These are phyloP conservation scores for Tuber brumale DNA, from an alignment of 495 filamentous ascomycete species.

Conservation along the genomic window DNA sequence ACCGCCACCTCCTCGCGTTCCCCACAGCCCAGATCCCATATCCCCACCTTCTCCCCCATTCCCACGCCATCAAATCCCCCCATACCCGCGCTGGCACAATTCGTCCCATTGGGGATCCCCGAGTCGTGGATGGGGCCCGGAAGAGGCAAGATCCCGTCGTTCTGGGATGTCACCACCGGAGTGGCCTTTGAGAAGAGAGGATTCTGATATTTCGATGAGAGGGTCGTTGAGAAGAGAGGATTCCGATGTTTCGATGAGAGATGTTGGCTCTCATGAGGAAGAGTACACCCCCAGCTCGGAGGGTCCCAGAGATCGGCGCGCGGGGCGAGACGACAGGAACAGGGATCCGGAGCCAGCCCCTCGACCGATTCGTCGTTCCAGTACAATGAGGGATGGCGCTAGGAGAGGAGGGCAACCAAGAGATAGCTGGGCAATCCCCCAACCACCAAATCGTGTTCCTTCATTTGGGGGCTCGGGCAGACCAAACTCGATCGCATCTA, in stretches of 20 bases:
- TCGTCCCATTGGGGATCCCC: neutral
- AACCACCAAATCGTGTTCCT: neutral
- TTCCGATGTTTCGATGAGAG: neutral
- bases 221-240: neutral
- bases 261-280: neutral
- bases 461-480: neutral
- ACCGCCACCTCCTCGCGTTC: conserved; percentile 15
- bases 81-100: neutral
- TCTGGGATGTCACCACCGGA: neutral
- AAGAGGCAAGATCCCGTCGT: neutral
- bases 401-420: neutral
- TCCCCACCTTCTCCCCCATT: neutral
- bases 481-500: conserved; percentile 6
- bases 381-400: neutral
- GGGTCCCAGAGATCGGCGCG: neutral
- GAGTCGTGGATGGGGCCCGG: neutral
- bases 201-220: neutral
- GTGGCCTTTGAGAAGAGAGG: neutral
- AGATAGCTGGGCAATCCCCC: neutral
- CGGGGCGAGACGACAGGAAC: neutral
- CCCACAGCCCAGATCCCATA: conserved; percentile 16
- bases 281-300: neutral
- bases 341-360: neutral
- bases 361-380: conserved; percentile 1
- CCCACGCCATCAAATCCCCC: neutral